phyloP scores from a whole-genome alignment of 768 basidiomycete genomes.

The Chalciporus pseudorubinellus region DNA sequence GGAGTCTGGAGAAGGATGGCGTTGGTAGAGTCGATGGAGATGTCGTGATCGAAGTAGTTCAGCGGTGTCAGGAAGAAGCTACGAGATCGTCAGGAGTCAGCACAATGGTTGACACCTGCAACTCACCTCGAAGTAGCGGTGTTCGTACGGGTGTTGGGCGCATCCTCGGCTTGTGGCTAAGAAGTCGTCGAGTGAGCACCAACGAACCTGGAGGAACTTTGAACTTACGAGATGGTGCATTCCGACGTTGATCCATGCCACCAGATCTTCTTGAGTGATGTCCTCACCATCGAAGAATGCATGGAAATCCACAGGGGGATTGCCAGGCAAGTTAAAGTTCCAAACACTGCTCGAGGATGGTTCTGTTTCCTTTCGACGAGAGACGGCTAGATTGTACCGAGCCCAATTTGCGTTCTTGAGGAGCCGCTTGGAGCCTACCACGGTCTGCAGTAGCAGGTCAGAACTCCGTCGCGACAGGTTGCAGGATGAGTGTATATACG shows the following conservation, averaged over 20 bases:
- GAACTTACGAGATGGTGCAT: conserved; percentile 57
- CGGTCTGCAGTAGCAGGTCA: conserved; percentile 38
- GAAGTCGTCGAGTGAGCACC: background rate
- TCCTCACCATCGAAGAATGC: conserved; percentile 64
- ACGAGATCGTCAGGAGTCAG: background rate
- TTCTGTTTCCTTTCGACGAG: conserved; percentile 59
- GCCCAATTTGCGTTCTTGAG: conserved; percentile 67
- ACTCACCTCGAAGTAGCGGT: conserved; percentile 51
- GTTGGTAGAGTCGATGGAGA: conserved; percentile 56
- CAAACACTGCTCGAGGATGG: conserved; percentile 56
- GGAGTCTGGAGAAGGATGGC: conserved; percentile 48
- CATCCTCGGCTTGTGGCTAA: conserved; percentile 62
- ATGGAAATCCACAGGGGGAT: conserved; percentile 56
- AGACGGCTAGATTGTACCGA: conserved; percentile 58
- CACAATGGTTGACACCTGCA: background rate
- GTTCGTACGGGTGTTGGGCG: conserved; percentile 59
- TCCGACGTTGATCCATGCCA: conserved; percentile 65
- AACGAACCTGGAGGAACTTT: background rate
- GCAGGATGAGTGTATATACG: background rate
- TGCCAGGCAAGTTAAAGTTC: conserved; percentile 61
- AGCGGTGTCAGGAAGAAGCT: conserved; percentile 60
- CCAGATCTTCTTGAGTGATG: conserved; percentile 62
- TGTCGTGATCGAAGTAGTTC: conserved; percentile 64
- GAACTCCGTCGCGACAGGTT: background rate
- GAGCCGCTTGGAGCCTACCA: conserved; percentile 57